Evolutionary conservation across 163 green algal genomes (phyloP).

Genomic region (Scenedesmus sp.): DNA sequence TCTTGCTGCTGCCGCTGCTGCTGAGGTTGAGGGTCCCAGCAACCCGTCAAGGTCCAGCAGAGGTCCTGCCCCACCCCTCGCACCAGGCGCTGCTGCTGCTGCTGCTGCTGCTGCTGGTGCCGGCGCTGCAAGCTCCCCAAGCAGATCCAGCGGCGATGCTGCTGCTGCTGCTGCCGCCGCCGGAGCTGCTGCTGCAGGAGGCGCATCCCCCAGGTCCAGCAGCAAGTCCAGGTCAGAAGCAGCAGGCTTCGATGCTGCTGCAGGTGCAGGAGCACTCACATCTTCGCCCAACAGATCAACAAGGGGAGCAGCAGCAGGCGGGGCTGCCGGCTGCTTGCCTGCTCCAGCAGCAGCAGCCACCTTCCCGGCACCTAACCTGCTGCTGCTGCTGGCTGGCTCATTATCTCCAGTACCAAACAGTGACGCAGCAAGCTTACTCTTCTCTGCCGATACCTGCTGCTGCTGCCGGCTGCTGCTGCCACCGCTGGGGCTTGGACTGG

Average conservation of each 20-base stretch:
- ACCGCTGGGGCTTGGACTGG: constrained; percentile 36
- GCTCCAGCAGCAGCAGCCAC: background rate
- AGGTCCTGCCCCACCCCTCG: background rate
- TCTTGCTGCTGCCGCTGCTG: background rate
- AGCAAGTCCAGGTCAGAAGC: constrained; percentile 36
- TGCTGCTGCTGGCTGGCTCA: background rate
- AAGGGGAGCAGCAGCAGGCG: constrained; percentile 20
- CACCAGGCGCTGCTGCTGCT: background rate
- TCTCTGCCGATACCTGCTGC: constrained; percentile 41
- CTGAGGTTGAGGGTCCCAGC: background rate
- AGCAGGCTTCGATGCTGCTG: background rate
- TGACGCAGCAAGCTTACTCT: constrained; percentile 77
- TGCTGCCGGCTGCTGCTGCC: background rate
- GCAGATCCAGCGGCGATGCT: constrained; percentile 46
- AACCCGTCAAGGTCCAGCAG: constrained; percentile 26
- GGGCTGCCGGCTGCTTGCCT: background rate
- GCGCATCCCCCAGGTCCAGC: constrained; percentile 3
- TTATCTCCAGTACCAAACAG: constrained; percentile 74
- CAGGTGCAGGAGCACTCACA: background rate
- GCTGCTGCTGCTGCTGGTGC: background rate
- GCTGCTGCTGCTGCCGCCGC: background rate
- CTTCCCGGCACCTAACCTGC: background rate
- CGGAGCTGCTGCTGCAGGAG: background rate
- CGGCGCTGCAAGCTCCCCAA: constrained; percentile 51
- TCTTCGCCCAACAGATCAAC: constrained; percentile 45